phyloP scores from a whole-genome alignment of 164 flowering plant species.

The Magnolia officinalis region DNA sequence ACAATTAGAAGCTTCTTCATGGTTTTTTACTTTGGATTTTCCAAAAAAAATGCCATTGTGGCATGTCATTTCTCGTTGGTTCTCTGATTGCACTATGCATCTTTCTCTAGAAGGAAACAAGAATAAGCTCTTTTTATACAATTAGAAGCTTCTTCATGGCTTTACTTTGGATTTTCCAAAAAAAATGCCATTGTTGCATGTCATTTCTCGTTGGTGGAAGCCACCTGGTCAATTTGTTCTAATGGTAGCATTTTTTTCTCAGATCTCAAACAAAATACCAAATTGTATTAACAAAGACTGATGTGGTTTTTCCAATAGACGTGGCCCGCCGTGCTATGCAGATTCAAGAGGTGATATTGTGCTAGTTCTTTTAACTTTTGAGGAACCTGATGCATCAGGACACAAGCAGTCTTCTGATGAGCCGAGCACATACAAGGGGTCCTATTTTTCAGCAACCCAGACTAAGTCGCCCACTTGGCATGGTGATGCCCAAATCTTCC shows the following conservation, averaged over 20 bases:
- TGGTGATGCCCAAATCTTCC: background rate
- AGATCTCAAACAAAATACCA: slow-evolving; percentile 89
- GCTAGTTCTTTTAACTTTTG: background rate
- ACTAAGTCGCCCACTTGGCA: background rate
- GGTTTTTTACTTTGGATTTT: no score
- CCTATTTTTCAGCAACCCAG: no score
- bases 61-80: background rate
- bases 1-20: no score
- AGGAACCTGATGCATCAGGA: background rate
- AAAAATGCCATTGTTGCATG: background rate
- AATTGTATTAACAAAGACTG: slow-evolving; percentile 89
- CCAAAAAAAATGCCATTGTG: background rate
- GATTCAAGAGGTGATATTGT: slow-evolving; percentile 71
- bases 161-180: no score
- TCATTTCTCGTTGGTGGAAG: background rate
- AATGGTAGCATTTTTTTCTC: slow-evolving; percentile 10
- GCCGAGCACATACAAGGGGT: no score
- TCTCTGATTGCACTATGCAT: no score
- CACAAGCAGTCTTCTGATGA: no score
- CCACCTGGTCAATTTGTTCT: background rate
- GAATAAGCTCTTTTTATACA: no score
- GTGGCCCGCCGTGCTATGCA: slow-evolving; percentile 97
- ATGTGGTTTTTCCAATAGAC: slow-evolving; percentile 77
- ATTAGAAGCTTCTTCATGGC: no score
- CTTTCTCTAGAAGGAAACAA: no score